These are phyloP conservation scores for Monosporascus sp. DNA, from an alignment of 2,329 filamentous ascomycete species.

Conservation along the genomic window DNA sequence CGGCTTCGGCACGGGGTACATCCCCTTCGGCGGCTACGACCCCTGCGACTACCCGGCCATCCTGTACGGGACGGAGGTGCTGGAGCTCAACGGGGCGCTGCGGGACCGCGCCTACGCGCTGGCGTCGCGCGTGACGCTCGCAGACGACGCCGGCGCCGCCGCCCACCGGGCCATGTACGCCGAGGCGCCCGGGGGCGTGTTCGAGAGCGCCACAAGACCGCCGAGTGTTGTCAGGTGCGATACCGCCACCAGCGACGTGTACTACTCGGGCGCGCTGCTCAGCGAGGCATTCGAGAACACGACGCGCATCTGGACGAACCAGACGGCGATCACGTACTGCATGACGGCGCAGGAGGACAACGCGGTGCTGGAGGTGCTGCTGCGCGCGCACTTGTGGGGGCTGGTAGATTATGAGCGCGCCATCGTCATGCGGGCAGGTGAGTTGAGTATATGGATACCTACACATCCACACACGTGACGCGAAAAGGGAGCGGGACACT, in stretches of 20 bases:
- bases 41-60: slow-evolving; percentile 53
- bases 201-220: slow-evolving; percentile 34
- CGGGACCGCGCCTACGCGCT: slow-evolving; percentile 46
- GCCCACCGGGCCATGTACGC: slow-evolving; percentile 52
- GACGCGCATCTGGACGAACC: slow-evolving; percentile 60
- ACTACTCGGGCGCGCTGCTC: slow-evolving; percentile 59
- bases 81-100: slow-evolving; percentile 58
- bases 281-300: slow-evolving; percentile 61
- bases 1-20: slow-evolving; percentile 63
- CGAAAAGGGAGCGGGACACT: background rate
- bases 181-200: slow-evolving; percentile 30
- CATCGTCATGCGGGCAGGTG: slow-evolving; percentile 61
- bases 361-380: slow-evolving; percentile 59
- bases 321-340: slow-evolving; percentile 58
- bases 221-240: slow-evolving; percentile 62
- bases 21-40: slow-evolving; percentile 53
- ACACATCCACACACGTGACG: too few relatives aligned
- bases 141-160: slow-evolving; percentile 42
- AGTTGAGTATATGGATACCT: slow-evolving; percentile 4
- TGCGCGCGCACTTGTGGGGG: slow-evolving; percentile 52
- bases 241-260: slow-evolving; percentile 65
- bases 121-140: slow-evolving; percentile 46
- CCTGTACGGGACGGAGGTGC: slow-evolving; percentile 65
- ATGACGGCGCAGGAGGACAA: slow-evolving; percentile 70
- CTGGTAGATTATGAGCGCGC: slow-evolving; percentile 61